Evolutionary conservation across 345 rosid species (phyloP).

Genomic region (Eutrema yunnanense): DNA sequence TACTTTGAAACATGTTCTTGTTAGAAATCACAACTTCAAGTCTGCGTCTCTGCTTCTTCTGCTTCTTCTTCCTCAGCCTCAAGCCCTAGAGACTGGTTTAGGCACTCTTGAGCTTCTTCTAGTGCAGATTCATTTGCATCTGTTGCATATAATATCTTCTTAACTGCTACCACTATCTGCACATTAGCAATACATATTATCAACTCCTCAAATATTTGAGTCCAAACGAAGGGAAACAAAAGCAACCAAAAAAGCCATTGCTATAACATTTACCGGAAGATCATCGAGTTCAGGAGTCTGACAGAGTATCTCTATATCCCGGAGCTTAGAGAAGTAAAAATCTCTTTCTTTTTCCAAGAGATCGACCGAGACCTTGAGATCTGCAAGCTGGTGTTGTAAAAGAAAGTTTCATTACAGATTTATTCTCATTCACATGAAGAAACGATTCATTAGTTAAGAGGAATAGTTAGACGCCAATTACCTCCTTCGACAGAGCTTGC

Average conservation of each 20-base stretch:
- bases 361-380: conserved; percentile 71
- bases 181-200: background rate
- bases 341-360: conserved; percentile 86
- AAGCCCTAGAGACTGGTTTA: conserved; percentile 31
- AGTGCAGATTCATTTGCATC: conserved; percentile 74
- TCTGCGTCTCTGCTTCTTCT: background rate
- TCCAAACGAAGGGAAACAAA: background rate
- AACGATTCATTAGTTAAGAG: background rate
- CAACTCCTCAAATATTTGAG: background rate
- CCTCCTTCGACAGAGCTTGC: conserved; percentile 79
- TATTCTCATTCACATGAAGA: background rate
- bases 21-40: conserved; percentile 8
- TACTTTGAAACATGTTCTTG: background rate
- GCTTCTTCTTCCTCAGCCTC: conserved; percentile 35
- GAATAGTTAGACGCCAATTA: conserved; percentile 20
- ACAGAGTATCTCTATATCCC: conserved; percentile 81
- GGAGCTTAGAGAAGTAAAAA: conserved; percentile 81
- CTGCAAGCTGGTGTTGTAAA: conserved; percentile 44
- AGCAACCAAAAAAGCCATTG: background rate
- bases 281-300: conserved; percentile 66
- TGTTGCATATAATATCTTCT: conserved; percentile 82
- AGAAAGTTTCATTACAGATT: background rate
- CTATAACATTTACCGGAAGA: conserved; percentile 44
- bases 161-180: conserved; percentile 77
- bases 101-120: conserved; percentile 76